Conservation (phyloP, 2,329 filamentous ascomycete species). For the Aureobasidium sp. region DNA sequence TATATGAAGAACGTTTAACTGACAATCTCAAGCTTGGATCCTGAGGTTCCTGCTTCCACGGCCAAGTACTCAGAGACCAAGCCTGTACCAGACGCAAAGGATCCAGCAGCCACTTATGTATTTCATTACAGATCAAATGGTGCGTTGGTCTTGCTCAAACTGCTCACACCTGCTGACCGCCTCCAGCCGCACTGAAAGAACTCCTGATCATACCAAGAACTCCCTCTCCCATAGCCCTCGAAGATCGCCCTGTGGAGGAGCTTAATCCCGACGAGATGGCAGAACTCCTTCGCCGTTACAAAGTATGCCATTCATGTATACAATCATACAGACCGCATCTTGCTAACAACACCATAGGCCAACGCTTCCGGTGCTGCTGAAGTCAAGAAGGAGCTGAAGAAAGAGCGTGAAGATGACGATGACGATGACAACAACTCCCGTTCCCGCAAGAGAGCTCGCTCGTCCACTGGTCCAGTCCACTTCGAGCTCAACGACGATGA, state of each 20-base stretch:
- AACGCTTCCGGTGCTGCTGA: not conserved
- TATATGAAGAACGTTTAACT: not conserved
- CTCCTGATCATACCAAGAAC: conserved; percentile 23
- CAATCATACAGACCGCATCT: not conserved
- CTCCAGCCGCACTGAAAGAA: conserved; percentile 18
- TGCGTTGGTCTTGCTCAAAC: not conserved
- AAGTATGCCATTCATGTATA: not conserved
- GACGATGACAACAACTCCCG: not conserved
- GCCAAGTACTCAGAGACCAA: not conserved
- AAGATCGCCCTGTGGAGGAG: conserved; percentile 17
- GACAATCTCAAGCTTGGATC: not conserved
- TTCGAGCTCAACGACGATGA: not conserved
- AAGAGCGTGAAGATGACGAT: not conserved
- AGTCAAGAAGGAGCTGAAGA: not conserved
- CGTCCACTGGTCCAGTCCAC: not conserved
- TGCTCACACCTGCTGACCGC: not conserved
- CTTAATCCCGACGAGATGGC: conserved; percentile 16
- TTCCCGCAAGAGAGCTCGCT: not conserved
- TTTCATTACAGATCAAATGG: conserved; percentile 22
- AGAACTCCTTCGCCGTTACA: not conserved
- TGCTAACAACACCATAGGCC: not conserved
- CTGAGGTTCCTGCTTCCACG: not conserved
- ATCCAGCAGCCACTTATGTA: conserved; percentile 18
- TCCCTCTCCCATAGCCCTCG: conserved; percentile 19
- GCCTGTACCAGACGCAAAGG: not conserved